Base-by-base conservation (phyloP, 208 protist species). In the Wallacemonas sp. region DNA sequence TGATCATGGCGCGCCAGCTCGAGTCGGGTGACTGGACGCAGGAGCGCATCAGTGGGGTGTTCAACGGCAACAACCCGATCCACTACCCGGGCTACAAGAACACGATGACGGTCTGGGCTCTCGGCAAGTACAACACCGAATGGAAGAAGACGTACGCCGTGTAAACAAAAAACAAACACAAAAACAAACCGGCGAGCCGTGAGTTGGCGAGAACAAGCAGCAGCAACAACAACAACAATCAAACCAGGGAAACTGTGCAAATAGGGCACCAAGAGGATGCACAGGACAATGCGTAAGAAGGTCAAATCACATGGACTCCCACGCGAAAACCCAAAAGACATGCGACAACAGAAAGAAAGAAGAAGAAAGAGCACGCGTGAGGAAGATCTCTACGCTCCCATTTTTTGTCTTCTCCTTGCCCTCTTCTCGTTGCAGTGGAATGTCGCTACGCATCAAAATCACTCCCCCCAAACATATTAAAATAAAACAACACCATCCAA, bases 31-130 rank as follows among this genome's bases (percentile, higher is more conserved):
- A 97, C 65, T 98, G 91, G 89, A 46, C 73, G 2, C 96, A 98
- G 84, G 91, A 98, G 82, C 77, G 91, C 55, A 98, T 99, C 64
- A 92, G 82, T 65, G 98, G 98, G 31, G 93, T 99, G 28, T 99
- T 99, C 80, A 99, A 99, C 84, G 96, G 95, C 49, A 98, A 97
- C 80, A 99, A 98, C 80, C 92, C 93, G 28, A 99, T 99, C 65
- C 87, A 94, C 73, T 99, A 99, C 82, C 91, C 94, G 0, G 84
- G 87, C n/a, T 98, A 98, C 74, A 96, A 95, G 71, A 97, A 99
- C 72, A 88, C 82, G 16, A 99, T 99, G 89, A 79, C 98, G 46
- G 93, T 99, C 48, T 99, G 98, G 98, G 97, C 98, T 5, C 79
- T 99, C 1, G 96, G 91, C 0, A 78, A 48, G 81, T 97, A 96